Conservation (phyloP, 179 eudicot genomes). For the Beta lomatogona region DNA sequence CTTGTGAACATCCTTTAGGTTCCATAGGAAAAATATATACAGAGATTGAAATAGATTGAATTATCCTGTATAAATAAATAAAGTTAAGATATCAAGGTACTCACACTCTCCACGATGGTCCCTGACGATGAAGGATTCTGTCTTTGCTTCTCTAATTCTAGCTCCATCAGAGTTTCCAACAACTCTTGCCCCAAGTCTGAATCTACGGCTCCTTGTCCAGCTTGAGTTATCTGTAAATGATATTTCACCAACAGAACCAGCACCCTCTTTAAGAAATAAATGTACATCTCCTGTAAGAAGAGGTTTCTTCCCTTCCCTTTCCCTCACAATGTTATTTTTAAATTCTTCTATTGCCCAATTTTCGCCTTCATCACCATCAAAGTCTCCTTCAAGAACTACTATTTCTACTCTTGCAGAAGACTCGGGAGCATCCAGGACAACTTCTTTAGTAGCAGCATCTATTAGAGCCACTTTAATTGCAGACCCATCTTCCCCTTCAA, state of each 20-base stretch:
- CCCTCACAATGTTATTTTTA: constrained; percentile 67
- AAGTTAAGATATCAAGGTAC: constrained; percentile 29
- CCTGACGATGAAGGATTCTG: constrained; percentile 77
- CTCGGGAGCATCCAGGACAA: constrained; percentile 52
- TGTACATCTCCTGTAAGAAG: constrained; percentile 70
- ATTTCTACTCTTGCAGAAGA: constrained; percentile 81
- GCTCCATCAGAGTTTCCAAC: constrained; percentile 54
- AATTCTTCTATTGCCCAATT: constrained; percentile 82
- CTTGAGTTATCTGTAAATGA: constrained; percentile 81
- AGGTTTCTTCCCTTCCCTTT: constrained; percentile 82
- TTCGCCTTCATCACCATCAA: constrained; percentile 65
- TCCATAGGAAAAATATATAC: background rate
- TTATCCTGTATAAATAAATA: background rate
- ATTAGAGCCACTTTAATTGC: constrained; percentile 62
- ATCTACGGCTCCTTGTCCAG: constrained; percentile 90
- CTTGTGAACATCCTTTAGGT: background rate
- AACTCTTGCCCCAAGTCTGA: constrained; percentile 79
- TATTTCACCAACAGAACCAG: constrained; percentile 60
- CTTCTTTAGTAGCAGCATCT: constrained; percentile 47
- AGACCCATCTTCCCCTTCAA: constrained; percentile 74
- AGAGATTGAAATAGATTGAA: background rate
- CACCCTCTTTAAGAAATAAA: constrained; percentile 62
- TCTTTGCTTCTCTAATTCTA: constrained; percentile 77
- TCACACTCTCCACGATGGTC: constrained; percentile 95
- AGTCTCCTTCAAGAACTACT: constrained; percentile 85